phyloP scores from a whole-genome alignment of 169 alveolate species.

The Blepharisma undulans region DNA sequence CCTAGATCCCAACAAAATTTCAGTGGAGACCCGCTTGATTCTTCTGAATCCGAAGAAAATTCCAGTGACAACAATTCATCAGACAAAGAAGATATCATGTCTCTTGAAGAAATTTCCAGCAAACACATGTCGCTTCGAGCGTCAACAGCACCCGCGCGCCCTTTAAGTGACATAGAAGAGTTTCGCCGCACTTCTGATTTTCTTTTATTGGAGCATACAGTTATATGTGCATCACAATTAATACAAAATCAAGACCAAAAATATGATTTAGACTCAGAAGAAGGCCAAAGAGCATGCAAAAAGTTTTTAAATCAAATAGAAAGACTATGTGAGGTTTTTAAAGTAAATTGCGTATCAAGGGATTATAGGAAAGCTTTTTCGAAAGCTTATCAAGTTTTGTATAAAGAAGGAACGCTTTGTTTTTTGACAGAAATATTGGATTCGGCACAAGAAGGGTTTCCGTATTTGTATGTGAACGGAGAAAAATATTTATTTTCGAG shows the following conservation, averaged over 20 bases:
- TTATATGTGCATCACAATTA: constrained; percentile 61
- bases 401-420: constrained; percentile 72
- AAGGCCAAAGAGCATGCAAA: constrained; percentile 70
- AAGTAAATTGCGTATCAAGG: constrained; percentile 54
- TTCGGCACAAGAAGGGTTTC: constrained; percentile 80
- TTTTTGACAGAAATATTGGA: constrained; percentile 80
- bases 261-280: constrained; percentile 75
- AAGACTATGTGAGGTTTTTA: constrained; percentile 58
- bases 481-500: constrained; percentile 80
- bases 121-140: constrained; percentile 51
- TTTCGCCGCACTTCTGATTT: constrained; percentile 70
- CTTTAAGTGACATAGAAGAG: constrained; percentile 75
- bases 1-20: not conserved
- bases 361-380: constrained; percentile 71
- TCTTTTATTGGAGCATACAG: constrained; percentile 63
- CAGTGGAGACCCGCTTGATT: not conserved
- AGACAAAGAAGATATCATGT: constrained; percentile 13
- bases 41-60: not conserved
- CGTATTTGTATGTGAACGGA: constrained; percentile 78
- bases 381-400: constrained; percentile 75
- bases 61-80: not conserved
- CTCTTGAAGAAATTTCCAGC: not conserved
- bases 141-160: constrained; percentile 78
- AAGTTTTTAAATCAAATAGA: constrained; percentile 67
- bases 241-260: constrained; percentile 62